phyloP scores from a whole-genome alignment of 495 filamentous ascomycete genomes.

The Aspergillus homomorphus region DNA sequence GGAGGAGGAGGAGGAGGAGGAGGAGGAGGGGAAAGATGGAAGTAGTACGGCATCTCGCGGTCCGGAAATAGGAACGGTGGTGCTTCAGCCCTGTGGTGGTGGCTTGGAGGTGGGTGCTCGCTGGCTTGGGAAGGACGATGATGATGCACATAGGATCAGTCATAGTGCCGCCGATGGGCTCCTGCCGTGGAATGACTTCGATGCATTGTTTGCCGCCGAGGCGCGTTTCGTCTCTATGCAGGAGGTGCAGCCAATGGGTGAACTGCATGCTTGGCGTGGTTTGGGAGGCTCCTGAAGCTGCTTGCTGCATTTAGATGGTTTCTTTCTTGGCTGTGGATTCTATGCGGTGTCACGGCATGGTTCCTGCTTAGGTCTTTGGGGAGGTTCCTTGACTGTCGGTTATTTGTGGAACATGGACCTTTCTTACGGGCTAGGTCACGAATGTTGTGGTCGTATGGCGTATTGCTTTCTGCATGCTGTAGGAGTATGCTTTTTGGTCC shows the following conservation, averaged over 20 bases:
- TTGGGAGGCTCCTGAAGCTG: not conserved
- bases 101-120: conserved; percentile 8
- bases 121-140: conserved; percentile 15
- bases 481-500: no score
- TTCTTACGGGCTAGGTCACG: no score
- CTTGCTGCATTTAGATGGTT: not conserved
- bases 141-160: conserved; percentile 5
- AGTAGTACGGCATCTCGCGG: no score
- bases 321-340: not conserved
- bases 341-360: not conserved
- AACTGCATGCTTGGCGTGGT: not conserved
- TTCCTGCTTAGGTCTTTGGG: no score
- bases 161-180: conserved; percentile 7
- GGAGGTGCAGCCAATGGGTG: conserved; percentile 19
- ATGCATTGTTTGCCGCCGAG: conserved; percentile 35
- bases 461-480: no score
- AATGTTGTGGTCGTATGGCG: no score
- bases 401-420: no score
- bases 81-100: conserved; percentile 19
- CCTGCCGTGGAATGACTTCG: conserved; percentile 39
- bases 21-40: no score
- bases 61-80: not conserved
- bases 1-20: conserved; percentile 1
- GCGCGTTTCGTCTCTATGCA: conserved; percentile 15
- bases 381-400: no score